Evolutionary conservation across 208 protist genomes (phyloP).

Genomic region (Leishmania tropica): DNA sequence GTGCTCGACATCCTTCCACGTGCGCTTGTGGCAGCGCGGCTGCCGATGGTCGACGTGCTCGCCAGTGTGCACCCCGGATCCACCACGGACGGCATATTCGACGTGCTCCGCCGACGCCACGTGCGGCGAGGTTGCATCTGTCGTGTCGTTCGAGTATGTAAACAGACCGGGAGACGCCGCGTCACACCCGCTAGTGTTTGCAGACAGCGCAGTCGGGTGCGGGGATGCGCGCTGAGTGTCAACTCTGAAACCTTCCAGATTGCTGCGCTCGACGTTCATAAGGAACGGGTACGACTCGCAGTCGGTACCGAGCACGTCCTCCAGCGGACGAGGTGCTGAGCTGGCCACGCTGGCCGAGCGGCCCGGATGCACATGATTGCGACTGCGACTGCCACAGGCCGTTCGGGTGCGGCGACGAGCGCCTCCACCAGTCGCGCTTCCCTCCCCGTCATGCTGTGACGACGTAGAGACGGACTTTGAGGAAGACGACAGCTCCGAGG

Average conservation of each 20-base stretch:
- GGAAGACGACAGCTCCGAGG: conserved; percentile 26
- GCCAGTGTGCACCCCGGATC: background rate
- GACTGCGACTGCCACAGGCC: background rate
- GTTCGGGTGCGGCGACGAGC: background rate
- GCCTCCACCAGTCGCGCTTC: background rate
- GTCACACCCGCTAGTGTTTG: background rate
- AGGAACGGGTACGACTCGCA: conserved; percentile 10
- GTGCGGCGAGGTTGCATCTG: background rate
- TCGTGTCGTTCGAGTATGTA: background rate
- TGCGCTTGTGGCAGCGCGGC: conserved; percentile 13
- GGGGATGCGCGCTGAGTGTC: background rate
- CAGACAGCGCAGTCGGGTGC: background rate
- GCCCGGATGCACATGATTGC: background rate
- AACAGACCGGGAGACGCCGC: too few species aligned
- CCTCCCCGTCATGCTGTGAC: background rate
- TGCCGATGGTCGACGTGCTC: background rate
- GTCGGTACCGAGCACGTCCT: conserved; percentile 29
- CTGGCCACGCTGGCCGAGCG: conserved; percentile 35
- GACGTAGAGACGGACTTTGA: conserved; percentile 12
- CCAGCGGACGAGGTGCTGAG: conserved; percentile 34
- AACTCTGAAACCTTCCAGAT: background rate
- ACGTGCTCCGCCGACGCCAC: background rate
- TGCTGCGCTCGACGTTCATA: background rate
- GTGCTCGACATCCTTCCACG: conserved; percentile 35
- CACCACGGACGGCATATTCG: background rate